Evolutionary conservation across 495 filamentous ascomycete species (phyloP), one percentile per base, ranked within the genome.

Genomic region (Penicillium tannophilum): DNA sequence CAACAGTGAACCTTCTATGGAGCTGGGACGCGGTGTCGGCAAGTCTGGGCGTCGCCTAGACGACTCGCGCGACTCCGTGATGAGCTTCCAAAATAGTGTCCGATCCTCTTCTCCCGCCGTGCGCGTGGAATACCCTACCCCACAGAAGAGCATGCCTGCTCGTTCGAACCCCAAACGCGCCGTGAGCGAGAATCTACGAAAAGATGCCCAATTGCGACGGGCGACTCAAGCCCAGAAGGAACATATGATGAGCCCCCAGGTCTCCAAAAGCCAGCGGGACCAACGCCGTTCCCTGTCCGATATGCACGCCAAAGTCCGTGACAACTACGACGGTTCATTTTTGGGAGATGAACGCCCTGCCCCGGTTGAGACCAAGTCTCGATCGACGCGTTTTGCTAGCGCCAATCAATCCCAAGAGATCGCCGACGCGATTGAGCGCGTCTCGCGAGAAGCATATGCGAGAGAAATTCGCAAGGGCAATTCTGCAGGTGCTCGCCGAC

Each of bases 351-450:
- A 83, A 50, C 71, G 81, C 35, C 84, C 84, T 16, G 69, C 79
- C 7, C 80, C 74, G 28, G 62, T 76, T 28, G 68, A 73, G 0
- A 65, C 73, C n/a, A 82, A 78, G 28, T 57, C 78, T 23, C 80
- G 78, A 54, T 80, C 72, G 52, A 85, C 85, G 44, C 82, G 86
- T 55, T 89, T 88, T 67, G 75, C 72, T 30, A 77, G 72, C 42
- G 44, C 59, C n/a, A 77, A 80, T 54, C 64, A 75, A 35, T 76
- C 75, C 7, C 66, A 73, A 65, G 81, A 71, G 65, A 80, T 75
- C 54, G 75, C 63, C 60, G 78, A 71, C 42, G 79, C 68, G 24
- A 66, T 80, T n/a, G 77, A 80, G 42, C 68, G 68, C 51, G 77
- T 75, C 11, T 75, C 75, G 1, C 69, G 72, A 48, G 74, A 80